Evolutionary conservation across 805 yeast species (phyloP).

Genomic region (Cyberlindnera euphorbiae): DNA sequence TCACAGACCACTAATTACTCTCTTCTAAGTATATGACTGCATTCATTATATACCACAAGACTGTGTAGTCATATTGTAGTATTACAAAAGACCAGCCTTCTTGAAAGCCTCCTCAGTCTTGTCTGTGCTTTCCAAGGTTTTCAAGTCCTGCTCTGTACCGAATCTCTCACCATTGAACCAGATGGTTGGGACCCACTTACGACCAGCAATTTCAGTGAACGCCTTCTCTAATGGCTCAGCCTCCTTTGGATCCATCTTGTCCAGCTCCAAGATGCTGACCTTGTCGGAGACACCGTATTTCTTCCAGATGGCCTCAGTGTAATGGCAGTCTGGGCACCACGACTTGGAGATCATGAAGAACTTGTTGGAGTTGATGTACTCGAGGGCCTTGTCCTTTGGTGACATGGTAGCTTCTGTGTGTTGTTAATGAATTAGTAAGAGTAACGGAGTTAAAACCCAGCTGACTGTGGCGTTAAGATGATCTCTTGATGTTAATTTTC

Average conservation of each 20-base stretch:
- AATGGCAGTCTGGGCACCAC: slow-evolving; percentile 79
- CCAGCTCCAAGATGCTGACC: slow-evolving; percentile 56
- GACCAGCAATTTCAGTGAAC: slow-evolving; percentile 51
- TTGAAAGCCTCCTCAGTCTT: slow-evolving; percentile 21
- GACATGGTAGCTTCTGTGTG: background rate
- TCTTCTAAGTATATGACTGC: background rate
- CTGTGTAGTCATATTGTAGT: too few relatives aligned
- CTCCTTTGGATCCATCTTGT: slow-evolving; percentile 44
- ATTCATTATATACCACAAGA: background rate
- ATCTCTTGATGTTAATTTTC: too few relatives aligned
- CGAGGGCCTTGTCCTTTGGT: slow-evolving; percentile 33
- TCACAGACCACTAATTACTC: too few relatives aligned
- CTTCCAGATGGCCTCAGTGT: slow-evolving; percentile 51
- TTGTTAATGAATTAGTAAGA: too few relatives aligned
- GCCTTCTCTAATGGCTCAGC: slow-evolving; percentile 51
- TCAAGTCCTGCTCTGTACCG: slow-evolving; percentile 51
- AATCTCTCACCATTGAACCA: slow-evolving; percentile 55
- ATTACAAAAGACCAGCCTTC: slow-evolving; percentile 19
- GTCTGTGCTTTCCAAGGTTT: slow-evolving; percentile 23
- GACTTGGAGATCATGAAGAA: slow-evolving; percentile 60
- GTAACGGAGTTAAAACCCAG: too few relatives aligned
- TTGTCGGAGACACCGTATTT: slow-evolving; percentile 46
- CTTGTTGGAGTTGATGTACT: slow-evolving; percentile 40
- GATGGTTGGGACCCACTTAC: slow-evolving; percentile 67
- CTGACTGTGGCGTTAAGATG: too few relatives aligned